phyloP scores from a whole-genome alignment of 1,284 basidiomycete species.

The Pulveroboletus sp. region DNA sequence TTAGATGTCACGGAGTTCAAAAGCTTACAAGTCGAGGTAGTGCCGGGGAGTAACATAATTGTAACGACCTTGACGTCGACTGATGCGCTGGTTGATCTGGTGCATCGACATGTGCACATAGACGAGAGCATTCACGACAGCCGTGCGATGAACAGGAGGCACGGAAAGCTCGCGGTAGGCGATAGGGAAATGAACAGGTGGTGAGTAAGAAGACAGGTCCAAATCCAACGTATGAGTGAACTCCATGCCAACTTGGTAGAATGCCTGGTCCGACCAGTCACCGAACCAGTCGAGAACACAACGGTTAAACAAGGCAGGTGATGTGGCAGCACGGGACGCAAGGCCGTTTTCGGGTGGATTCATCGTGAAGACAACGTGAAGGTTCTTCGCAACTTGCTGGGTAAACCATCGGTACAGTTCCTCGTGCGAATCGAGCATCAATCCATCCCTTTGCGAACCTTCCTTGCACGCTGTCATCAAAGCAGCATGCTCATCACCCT shows the following conservation, averaged over 20 bases:
- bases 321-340: conserved; percentile 94
- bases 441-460: conserved; percentile 94
- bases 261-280: conserved; percentile 96
- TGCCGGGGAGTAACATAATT: conserved; percentile 98
- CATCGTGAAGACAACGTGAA: conserved; percentile 99
- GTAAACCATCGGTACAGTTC: conserved; percentile 98
- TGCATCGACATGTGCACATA: conserved; percentile 91
- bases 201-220: conserved; percentile 77
- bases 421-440: conserved; percentile 98
- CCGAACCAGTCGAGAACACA: conserved; percentile 99
- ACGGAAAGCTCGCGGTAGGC: conserved; percentile 81
- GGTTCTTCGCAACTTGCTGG: conserved; percentile 92
- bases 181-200: conserved; percentile 83
- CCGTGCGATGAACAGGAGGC: conserved; percentile 83
- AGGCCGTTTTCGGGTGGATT: conserved; percentile 96
- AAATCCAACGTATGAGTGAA: conserved; percentile 92
- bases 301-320: conserved; percentile 96
- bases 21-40: conserved; percentile 95
- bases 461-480: conserved; percentile 99
- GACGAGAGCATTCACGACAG: conserved; percentile 93
- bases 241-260: conserved; percentile 95
- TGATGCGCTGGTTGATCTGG: conserved; percentile 85
- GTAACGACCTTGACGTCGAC: conserved; percentile 88
- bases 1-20: conserved; percentile 10
- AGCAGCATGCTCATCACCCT: conserved; percentile 95